Evolutionary conservation across 331 rosid species (phyloP).

Genomic region (Pyracantha coccinea): DNA sequence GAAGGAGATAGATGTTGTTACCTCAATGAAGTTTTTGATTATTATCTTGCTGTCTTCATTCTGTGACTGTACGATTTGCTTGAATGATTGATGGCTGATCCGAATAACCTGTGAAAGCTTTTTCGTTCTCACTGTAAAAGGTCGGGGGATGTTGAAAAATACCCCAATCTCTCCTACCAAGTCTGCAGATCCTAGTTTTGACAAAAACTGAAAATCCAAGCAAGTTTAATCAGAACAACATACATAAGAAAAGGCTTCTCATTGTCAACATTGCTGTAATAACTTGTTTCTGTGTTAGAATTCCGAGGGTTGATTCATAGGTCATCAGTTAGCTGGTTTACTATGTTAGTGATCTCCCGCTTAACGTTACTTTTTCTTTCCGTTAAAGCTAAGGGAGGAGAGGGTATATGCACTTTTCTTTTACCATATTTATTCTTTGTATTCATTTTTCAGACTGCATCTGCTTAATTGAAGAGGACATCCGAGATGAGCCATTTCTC

Average conservation of each 20-base stretch:
- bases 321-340: not conserved
- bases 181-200: slow-evolving; percentile 52
- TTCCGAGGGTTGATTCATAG: not conserved
- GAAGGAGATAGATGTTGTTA: slow-evolving; percentile 14
- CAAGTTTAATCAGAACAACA: slow-evolving; percentile 8
- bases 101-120: slow-evolving; percentile 70
- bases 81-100: slow-evolving; percentile 63
- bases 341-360: not conserved
- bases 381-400: not conserved
- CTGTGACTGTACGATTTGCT: slow-evolving; percentile 62
- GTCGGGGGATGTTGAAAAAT: slow-evolving; percentile 71
- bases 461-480: not conserved
- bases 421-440: not conserved
- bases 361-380: not conserved
- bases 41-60: slow-evolving; percentile 55
- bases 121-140: slow-evolving; percentile 76
- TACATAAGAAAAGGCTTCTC: not conserved
- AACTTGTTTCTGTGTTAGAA: not conserved
- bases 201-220: slow-evolving; percentile 41
- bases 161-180: slow-evolving; percentile 80
- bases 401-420: not conserved
- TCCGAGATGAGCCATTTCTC: not conserved
- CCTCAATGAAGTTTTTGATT: slow-evolving; percentile 60
- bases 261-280: not conserved
- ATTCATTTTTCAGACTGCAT: not conserved